These are phyloP conservation scores for Neofusicoccum cordaticola DNA, from an alignment of 2,329 filamentous ascomycete genomes.

Conservation along the genomic window DNA sequence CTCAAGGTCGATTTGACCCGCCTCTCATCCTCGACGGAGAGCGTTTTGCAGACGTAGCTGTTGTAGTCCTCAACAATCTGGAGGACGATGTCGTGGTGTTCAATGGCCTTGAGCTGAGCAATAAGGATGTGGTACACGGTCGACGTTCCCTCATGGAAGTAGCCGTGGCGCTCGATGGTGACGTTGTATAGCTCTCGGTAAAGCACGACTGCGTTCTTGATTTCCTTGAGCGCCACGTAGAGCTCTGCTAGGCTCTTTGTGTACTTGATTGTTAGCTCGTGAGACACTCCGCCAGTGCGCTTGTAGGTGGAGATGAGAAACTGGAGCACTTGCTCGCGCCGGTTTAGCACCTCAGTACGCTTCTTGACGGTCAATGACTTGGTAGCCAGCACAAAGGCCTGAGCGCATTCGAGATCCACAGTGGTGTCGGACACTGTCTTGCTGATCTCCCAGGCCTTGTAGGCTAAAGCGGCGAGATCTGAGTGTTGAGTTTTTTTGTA, in stretches of 20 bases:
- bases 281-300: conserved; percentile 20
- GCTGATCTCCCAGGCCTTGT: conserved; percentile 26
- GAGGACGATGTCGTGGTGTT: too few relatives aligned
- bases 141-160: conserved; percentile 24
- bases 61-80: too few relatives aligned
- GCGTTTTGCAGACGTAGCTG: too few relatives aligned
- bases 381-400: too few relatives aligned
- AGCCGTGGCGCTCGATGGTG: conserved; percentile 22
- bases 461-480: conserved; percentile 35
- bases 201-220: conserved; percentile 23
- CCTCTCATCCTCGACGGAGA: too few relatives aligned
- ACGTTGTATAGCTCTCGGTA: conserved; percentile 24
- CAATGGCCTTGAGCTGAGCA: too few relatives aligned
- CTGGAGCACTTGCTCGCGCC: conserved; percentile 23
- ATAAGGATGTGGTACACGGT: conserved; percentile 20
- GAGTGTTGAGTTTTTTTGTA: conserved; percentile 20
- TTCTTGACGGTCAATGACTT: too few relatives aligned
- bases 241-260: conserved; percentile 23
- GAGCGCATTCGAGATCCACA: too few relatives aligned
- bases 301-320: conserved; percentile 22
- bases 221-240: conserved; percentile 21
- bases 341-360: conserved; percentile 15
- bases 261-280: conserved; percentile 21
- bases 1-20: too few relatives aligned
- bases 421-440: not conserved